Base-by-base conservation (phyloP, 208 protist genomes). In the Angomonas desouzai region DNA sequence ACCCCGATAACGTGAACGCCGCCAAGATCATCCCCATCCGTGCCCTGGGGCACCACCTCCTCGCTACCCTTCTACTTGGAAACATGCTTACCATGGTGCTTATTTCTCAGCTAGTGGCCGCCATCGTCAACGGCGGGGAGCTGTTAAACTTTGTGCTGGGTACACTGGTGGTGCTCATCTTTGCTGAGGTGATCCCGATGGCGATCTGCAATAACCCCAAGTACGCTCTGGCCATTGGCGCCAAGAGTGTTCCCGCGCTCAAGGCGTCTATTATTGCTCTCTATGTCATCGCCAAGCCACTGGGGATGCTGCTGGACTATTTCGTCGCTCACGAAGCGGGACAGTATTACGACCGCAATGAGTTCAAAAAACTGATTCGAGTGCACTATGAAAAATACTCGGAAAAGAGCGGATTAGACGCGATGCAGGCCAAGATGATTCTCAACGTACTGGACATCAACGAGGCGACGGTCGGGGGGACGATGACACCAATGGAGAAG, bases 21-120 rank as follows among this genome's bases (percentile, higher is more conserved):
- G 48, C 45, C 32, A 57, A 79, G 45, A 89, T 93, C 64, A 40
- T 93, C 16, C 87, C 87, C 7, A 74, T 93, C 36, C 79, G 87
- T 2, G 49, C 66, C 28, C 74, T 87, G 29, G 87, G 87, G 13
- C 87, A 93, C 66, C 84, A 85, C 47, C 73, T 89, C 3, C 76
- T 93, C 22, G 66, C 68, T 20, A 89, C 83, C 22, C 66, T 93
- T 23, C 62, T 93, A 36, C 64, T 93, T 36, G 87, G 87, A 9
- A 93, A 93, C 72, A 93, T 93, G 87, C 57, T 91, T 18, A 81
- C 84, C 20, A 56, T 90, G 28, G 84, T 91, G 34, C 43, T 93
- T 30, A 84, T 76, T n/a, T 91, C 87, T 25, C 83, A 93, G 76
- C 77, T 93, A 45, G 73, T 91, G 3, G 81, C 87, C 0, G 87